Evolutionary conservation across 176 grass and related monocot species (phyloP), one percentile per base, ranked within the genome.

Genomic region (Typha latifolia): DNA sequence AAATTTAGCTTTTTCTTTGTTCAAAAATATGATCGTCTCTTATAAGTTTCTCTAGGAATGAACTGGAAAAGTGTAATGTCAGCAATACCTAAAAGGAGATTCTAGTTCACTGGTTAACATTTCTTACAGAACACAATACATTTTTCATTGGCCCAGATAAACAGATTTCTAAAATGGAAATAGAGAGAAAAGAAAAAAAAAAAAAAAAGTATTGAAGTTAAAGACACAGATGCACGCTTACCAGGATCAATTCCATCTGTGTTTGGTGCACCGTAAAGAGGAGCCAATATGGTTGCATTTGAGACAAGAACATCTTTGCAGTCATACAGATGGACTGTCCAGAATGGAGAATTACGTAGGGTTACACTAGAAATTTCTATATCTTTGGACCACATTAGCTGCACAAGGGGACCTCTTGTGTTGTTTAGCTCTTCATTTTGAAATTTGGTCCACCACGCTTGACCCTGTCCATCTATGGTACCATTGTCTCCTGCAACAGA

Each of bases 161-260:
- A 29, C 27, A 29, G 27, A 29, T 29, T 29, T 29, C 27, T 29
- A 29, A 29, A 29, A 29, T 29, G 27, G 2, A 26, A 26, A 29
- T 29, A 29, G 27, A 3, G n/a, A n/a, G n/a, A n/a, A n/a, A n/a
- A 26, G 24, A 26, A 26, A 26, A 0, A 26, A 26, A 26, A 29
- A 29, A 29, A 29, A 29, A 29, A 29, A 29, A 0, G 27, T 29
- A 29, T 29, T 29, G 3, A 29, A 29, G 27, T 29, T 29, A 10
- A 9, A 9, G 4, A 14, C 37, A 43, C 0, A 56, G 12, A 61
- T 67, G 70, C n/a, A 67, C 67, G 65, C 29, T 74, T 64, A 96
- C 91, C 91, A 80, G 92, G 92, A 79, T 96, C 82, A 57, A 96
- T 96, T 12, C 92, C 92, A 85, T 96, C 92, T 71, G 92, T 96